These are phyloP conservation scores for Collybiopsis luxurians DNA, from an alignment of 768 basidiomycete species.

Conservation along the genomic window DNA sequence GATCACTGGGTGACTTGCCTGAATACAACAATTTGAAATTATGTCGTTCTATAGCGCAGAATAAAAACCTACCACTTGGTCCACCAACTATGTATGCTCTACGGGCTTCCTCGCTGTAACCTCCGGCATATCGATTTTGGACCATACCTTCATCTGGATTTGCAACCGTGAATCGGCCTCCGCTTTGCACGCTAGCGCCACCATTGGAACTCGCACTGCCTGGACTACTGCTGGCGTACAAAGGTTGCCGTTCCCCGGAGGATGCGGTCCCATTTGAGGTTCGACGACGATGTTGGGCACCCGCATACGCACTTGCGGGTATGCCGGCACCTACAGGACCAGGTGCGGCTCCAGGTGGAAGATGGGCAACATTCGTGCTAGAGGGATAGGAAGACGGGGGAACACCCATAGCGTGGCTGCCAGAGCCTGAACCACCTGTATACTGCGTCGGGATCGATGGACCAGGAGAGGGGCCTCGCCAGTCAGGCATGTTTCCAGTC, in stretches of 20 bases:
- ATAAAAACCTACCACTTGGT: not conserved
- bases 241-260: not conserved
- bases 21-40: not conserved
- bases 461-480: conserved; percentile 4
- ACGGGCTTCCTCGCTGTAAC: not conserved
- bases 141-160: not conserved
- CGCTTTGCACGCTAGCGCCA: not conserved
- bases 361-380: not conserved
- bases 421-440: not conserved
- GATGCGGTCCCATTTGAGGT: not conserved
- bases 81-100: conserved; percentile 2
- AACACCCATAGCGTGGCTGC: not conserved
- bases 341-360: conserved; percentile 4
- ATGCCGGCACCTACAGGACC: not conserved
- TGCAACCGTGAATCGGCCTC: not conserved
- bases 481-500: not conserved
- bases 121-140: not conserved
- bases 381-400: not conserved
- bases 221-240: not conserved
- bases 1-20: conserved; percentile 1
- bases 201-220: not conserved
- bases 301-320: not conserved
- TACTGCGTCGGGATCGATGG: conserved; percentile 3
- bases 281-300: not conserved
- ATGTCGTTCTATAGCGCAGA: not conserved